These are phyloP conservation scores for Penicillium sp. DNA, from an alignment of 2,329 filamentous ascomycete species.

Conservation along the genomic window DNA sequence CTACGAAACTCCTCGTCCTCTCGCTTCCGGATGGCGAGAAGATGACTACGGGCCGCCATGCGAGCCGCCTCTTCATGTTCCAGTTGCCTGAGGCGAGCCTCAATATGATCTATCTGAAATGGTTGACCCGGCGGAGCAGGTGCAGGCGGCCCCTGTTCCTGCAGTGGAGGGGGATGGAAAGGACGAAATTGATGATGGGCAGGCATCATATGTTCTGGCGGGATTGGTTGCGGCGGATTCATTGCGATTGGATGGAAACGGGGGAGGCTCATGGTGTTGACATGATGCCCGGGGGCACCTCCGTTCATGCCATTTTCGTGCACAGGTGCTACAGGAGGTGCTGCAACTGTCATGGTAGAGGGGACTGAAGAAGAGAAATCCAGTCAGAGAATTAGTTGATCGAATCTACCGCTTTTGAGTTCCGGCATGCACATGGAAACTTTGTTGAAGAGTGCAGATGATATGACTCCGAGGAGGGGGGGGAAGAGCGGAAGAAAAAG, in stretches of 20 bases:
- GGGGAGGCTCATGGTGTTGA: constrained; percentile 28
- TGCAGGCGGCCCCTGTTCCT: no score
- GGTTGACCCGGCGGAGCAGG: constrained; percentile 19
- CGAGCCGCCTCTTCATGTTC: constrained; percentile 35
- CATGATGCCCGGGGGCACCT: constrained; percentile 24
- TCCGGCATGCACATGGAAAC: no score
- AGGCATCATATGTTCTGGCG: constrained; percentile 27
- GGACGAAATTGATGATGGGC: constrained; percentile 28
- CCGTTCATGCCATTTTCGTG: constrained; percentile 28
- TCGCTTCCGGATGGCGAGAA: constrained; percentile 32
- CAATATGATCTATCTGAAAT: constrained; percentile 31
- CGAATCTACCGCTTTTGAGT: no score
- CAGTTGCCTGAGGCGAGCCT: constrained; percentile 32
- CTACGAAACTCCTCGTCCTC: constrained; percentile 36
- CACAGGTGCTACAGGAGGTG: constrained; percentile 31
- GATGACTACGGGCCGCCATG: constrained; percentile 31
- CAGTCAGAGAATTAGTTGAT: no score
- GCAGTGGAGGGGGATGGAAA: constrained; percentile 26
- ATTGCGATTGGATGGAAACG: constrained; percentile 37
- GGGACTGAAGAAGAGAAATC: no score
- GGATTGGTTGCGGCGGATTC: constrained; percentile 31
- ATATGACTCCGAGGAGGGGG: no score
- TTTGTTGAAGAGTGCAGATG: no score
- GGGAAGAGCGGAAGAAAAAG: no score
- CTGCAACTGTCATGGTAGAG: no score